A percentile compares a stretch with the other conserved stretches of the same genome.
Conservation (phyloP, 2,329 filamentous ascomycete species). For the Cercospora sp. region DNA sequence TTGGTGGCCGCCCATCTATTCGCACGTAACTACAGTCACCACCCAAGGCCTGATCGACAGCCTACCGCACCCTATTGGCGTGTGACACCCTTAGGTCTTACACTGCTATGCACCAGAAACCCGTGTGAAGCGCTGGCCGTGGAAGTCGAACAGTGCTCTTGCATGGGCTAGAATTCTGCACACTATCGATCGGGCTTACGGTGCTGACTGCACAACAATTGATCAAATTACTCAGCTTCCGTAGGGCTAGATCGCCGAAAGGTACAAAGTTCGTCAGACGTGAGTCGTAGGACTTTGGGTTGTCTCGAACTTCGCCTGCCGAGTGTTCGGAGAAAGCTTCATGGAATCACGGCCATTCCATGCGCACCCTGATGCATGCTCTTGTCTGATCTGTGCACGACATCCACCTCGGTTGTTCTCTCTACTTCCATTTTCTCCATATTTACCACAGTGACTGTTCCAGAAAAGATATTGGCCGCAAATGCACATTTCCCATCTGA, state of each 20-base stretch:
- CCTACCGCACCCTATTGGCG: not conserved
- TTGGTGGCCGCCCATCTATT: not conserved
- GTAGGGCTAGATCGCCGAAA: too few species aligned
- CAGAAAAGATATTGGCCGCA: not conserved
- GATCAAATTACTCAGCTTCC: too few species aligned
- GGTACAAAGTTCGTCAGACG: too few species aligned
- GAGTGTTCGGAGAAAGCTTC: not conserved
- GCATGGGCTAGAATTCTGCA: not conserved
- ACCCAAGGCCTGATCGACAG: not conserved
- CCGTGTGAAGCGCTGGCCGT: not conserved
- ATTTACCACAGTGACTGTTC: not conserved
- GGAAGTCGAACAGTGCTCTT: not conserved
- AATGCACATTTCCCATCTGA: not conserved
- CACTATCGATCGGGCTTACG: not conserved
- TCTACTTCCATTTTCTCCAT: not conserved
- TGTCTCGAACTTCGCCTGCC: not conserved
- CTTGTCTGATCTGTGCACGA: not conserved
- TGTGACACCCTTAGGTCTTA: not conserved
- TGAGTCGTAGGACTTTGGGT: not conserved
- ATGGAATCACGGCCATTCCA: not conserved
- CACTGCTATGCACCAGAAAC: not conserved
- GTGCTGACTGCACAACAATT: too few species aligned
- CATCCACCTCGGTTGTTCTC: not conserved
- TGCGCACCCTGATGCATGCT: not conserved
- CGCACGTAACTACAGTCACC: not conserved